Percentiles rank a stretch among this genome's conserved stretches.
phyloP scores from a whole-genome alignment of 805 yeast genomes.

The Yamadazyma olivae region DNA sequence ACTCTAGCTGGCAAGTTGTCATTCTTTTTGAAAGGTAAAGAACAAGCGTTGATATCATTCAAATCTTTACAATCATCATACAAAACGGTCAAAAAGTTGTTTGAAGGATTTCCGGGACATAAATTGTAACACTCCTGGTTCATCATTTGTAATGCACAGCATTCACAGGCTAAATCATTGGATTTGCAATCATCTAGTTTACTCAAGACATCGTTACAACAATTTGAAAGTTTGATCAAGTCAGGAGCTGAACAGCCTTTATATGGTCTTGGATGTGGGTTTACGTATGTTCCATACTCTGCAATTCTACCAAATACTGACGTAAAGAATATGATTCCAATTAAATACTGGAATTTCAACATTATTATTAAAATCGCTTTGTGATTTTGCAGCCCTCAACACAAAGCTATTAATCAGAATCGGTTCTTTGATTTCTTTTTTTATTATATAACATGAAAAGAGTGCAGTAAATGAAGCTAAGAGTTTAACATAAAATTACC shows the following conservation, averaged over 20 bases:
- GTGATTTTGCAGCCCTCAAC: too few relatives aligned
- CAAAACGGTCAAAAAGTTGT: conserved; percentile 44
- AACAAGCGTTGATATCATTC: conserved; percentile 50
- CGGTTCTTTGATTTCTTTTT: too few relatives aligned
- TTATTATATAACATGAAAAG: too few relatives aligned
- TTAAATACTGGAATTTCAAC: too few relatives aligned
- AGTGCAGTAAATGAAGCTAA: too few relatives aligned
- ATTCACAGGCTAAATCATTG: conserved; percentile 53
- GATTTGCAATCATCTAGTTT: conserved; percentile 50
- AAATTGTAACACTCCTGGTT: conserved; percentile 43
- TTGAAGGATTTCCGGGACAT: conserved; percentile 48
- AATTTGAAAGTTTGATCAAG: conserved; percentile 36
- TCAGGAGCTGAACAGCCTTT: conserved; percentile 44
- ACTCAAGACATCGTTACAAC: conserved; percentile 46
- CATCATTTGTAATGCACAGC: conserved; percentile 53
- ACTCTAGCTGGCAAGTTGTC: conserved; percentile 3
- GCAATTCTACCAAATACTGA: neutral
- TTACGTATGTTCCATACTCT: conserved; percentile 35
- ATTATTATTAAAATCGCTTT: too few relatives aligned
- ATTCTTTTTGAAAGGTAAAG: conserved; percentile 46
- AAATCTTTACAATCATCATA: conserved; percentile 44
- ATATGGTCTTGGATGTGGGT: conserved; percentile 43
- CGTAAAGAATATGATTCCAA: too few relatives aligned
- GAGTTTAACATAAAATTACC: too few relatives aligned
- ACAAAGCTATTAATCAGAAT: too few relatives aligned